Evolutionary conservation across 495 filamentous ascomycete genomes (phyloP).

Genomic region (Podospora australis): DNA sequence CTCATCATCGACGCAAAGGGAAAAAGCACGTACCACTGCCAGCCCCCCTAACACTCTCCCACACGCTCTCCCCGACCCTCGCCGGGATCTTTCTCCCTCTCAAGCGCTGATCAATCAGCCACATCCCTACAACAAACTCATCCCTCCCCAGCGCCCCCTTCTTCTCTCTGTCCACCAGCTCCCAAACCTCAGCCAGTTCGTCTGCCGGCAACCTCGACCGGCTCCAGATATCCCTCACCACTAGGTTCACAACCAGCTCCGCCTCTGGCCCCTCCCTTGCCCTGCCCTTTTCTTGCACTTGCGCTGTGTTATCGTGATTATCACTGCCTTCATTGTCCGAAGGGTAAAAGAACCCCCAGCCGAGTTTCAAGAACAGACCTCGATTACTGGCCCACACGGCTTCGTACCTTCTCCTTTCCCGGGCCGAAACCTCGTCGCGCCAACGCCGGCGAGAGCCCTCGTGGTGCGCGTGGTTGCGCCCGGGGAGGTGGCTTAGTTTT

Average conservation of each 20-base stretch:
- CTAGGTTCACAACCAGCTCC: conserved; percentile 65
- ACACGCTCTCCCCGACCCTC: conserved; percentile 74
- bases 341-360: conserved; percentile 10
- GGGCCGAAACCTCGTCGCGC: conserved; percentile 66
- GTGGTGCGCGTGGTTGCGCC: conserved; percentile 66
- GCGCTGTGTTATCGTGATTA: neutral
- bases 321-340: neutral
- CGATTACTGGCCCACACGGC: conserved; percentile 94
- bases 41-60: conserved; percentile 66
- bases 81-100: conserved; percentile 82
- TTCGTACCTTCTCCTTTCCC: conserved; percentile 87
- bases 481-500: conserved; percentile 22
- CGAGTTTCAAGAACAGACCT: conserved; percentile 44
- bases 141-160: conserved; percentile 59
- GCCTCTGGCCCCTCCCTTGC: conserved; percentile 19
- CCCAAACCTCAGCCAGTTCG: conserved; percentile 75
- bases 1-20: too few relatives aligned
- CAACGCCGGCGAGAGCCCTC: conserved; percentile 84
- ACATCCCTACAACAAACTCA: conserved; percentile 93
- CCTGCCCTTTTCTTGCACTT: conserved; percentile 5
- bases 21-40: too few relatives aligned
- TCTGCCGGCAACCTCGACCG: conserved; percentile 63
- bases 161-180: conserved; percentile 64
- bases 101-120: conserved; percentile 86
- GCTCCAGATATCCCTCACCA: conserved; percentile 81